Conservation (phyloP, 495 filamentous ascomycete species). For the Alectoria sarmentosa region DNA sequence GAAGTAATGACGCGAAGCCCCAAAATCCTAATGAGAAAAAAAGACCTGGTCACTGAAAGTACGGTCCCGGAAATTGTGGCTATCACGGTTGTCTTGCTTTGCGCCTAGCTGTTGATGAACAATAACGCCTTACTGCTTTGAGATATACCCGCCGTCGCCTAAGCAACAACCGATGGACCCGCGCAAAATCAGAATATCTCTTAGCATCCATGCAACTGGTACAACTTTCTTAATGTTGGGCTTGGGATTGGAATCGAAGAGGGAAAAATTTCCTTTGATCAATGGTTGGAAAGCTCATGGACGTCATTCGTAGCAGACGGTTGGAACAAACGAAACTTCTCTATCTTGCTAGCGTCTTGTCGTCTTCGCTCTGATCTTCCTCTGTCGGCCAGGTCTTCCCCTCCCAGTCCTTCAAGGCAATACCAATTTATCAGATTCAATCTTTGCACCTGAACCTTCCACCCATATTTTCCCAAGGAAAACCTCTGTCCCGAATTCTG, state of each 20-base stretch:
- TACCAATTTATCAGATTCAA: not conserved
- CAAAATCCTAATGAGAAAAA: not conserved
- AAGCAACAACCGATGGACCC: slow-evolving; percentile 1
- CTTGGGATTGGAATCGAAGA: not conserved
- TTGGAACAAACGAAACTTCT: no score
- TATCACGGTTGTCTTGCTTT: slow-evolving; percentile 8
- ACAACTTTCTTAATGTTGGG: not conserved
- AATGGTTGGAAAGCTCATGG: no score
- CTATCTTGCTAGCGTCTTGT: not conserved
- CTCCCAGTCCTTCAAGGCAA: not conserved
- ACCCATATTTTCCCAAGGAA: not conserved
- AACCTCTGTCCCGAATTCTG: not conserved
- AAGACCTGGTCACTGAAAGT: not conserved
- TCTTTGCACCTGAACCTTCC: not conserved
- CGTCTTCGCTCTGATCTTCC: not conserved
- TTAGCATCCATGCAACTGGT: not conserved
- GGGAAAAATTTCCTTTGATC: no score
- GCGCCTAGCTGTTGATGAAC: slow-evolving; percentile 14
- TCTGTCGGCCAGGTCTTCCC: not conserved
- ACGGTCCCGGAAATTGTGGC: not conserved
- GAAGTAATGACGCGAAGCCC: not conserved
- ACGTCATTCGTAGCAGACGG: no score
- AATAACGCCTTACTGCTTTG: slow-evolving; percentile 3
- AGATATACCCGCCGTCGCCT: slow-evolving; percentile 8
- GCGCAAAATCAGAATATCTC: not conserved